A percentile compares a stretch with the other conserved stretches of the same genome.
These are phyloP conservation scores for Insectozyma bohioensis DNA, from an alignment of 1,139 yeast genomes.

Conservation along the genomic window DNA sequence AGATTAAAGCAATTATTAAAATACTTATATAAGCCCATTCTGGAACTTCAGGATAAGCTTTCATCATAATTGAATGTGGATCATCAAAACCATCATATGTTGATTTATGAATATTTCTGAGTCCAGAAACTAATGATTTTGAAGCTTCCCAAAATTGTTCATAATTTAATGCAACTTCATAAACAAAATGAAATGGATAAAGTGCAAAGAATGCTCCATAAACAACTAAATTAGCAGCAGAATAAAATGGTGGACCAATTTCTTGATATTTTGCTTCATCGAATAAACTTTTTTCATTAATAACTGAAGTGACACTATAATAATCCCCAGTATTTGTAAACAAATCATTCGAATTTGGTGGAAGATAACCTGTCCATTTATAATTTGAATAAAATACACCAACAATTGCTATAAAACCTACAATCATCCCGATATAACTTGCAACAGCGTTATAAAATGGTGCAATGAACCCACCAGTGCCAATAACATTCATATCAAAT, in stretches of 20 bases:
- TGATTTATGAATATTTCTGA: constrained; percentile 13
- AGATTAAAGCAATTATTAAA: constrained; percentile 45
- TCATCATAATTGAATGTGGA: constrained; percentile 56
- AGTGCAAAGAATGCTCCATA: constrained; percentile 59
- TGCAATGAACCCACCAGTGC: no score
- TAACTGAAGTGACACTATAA: constrained; percentile 41
- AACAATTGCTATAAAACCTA: constrained; percentile 43
- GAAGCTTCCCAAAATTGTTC: constrained; percentile 15
- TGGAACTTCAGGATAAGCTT: constrained; percentile 58
- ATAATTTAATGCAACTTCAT: constrained; percentile 34
- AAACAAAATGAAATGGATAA: constrained; percentile 56
- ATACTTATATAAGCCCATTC: constrained; percentile 56
- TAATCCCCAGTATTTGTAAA: constrained; percentile 48
- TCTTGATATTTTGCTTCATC: constrained; percentile 39
- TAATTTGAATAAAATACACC: constrained; percentile 52
- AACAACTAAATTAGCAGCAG: constrained; percentile 40
- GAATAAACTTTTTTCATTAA: constrained; percentile 36
- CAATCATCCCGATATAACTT: constrained; percentile 40
- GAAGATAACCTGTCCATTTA: constrained; percentile 51
- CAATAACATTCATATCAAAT: constrained; percentile 49
- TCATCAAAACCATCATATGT: constrained; percentile 32
- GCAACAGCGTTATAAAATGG: constrained; percentile 50
- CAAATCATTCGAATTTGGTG: constrained; percentile 47
- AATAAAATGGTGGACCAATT: constrained; percentile 47
- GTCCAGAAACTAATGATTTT: constrained; percentile 9